Percentiles rank a stretch among this genome's conserved stretches.
These are phyloP conservation scores for Wickerhamiella allomyrinae DNA, from an alignment of 805 yeast genomes.

Conservation along the genomic window DNA sequence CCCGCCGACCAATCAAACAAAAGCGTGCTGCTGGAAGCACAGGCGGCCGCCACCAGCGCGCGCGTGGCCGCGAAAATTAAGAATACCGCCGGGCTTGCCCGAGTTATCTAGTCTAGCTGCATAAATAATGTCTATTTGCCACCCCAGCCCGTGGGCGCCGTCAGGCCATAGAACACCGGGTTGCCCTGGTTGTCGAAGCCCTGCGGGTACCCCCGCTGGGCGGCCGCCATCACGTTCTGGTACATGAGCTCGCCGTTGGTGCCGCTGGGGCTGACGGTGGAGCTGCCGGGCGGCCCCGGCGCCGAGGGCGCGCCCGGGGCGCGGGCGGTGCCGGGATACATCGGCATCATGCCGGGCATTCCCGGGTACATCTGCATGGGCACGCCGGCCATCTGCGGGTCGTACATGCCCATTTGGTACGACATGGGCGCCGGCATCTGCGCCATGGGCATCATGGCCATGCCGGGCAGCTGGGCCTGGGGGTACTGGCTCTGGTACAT, in stretches of 20 bases:
- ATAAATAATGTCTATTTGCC: neutral
- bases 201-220: neutral
- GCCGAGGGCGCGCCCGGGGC: neutral
- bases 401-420: neutral
- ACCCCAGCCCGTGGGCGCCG: neutral
- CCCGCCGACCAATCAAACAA: no score
- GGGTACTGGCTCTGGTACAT: slow-evolving; percentile 2
- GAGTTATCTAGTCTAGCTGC: neutral
- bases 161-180: neutral
- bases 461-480: neutral
- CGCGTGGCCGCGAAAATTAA: no score
- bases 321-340: neutral
- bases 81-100: neutral
- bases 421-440: neutral
- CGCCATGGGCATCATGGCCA: neutral
- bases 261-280: neutral
- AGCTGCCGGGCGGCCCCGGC: neutral
- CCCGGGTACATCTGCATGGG: slow-evolving; percentile 2
- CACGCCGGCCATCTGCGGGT: neutral
- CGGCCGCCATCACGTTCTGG: neutral
- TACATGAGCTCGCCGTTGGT: neutral
- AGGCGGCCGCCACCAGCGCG: no score
- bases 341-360: neutral
- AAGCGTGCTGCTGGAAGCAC: no score
- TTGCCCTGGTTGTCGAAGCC: neutral